Base-by-base conservation (phyloP, 805 yeast species). In the Ogataea methylovora region DNA sequence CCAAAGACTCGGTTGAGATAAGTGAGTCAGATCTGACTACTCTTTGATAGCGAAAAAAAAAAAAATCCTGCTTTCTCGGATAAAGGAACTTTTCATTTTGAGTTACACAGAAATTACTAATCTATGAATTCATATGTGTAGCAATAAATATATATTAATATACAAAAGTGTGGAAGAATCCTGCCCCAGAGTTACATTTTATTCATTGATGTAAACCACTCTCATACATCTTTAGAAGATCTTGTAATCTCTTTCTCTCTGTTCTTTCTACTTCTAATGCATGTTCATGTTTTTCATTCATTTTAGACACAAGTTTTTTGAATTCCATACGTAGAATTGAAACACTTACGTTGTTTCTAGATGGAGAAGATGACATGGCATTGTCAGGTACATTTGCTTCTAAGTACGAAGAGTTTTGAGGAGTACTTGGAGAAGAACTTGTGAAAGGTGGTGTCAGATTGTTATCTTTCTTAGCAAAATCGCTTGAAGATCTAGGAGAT, bases 271-370 rank as follows among this genome's bases (percentile, higher is more conserved):
- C 67, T 24, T 65, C 62, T 29, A 82, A 52, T 41, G 79, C 83
- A 9, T 60, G 48, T 43, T 79, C 84, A 46, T 78, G 75, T 37
- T 67, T 74, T 30, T 67, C 71, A 41, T 78, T 84, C 37, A 80
- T 71, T 26, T 75, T 77, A 16, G 67, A 59, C 4, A 81, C 76
- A 32, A 80, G 59, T 45, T 74, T 78, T 54, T 73, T 80, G 59
- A 81, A 82, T 53, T 82, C 87, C 41, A 72, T 66, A 37, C 84
- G 63, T 54, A 82, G 59, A 3, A 80, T 76, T 0, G 78, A 70
- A 25, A 72, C 72, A 42, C 59, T 52, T 8, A 55, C 46, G 26
- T 44, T 43, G 18, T 57, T 58, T 39, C 59, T 48, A 4, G 28
- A 33, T 10, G 49, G 42, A 6, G 51, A 42, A 12, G 44, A 27